Conservation (phyloP, 371 early-diverging fungal genomes). For the Choanephora cucurbitarum region DNA sequence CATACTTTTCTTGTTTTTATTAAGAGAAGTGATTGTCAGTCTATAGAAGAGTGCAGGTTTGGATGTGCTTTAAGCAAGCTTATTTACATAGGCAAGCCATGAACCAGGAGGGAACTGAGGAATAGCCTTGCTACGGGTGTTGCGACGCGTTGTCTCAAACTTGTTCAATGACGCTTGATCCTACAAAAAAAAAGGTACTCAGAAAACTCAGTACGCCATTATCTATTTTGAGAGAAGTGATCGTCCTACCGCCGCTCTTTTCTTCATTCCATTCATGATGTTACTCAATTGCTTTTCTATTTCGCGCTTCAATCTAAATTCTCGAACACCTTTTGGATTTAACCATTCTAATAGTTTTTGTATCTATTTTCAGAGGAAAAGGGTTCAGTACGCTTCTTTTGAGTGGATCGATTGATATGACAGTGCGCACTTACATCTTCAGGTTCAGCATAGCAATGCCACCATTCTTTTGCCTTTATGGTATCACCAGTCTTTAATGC, state of each 20-base stretch:
- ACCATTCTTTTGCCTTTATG: slow-evolving; percentile 34
- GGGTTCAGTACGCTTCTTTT: background rate
- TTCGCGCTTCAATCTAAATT: slow-evolving; percentile 41
- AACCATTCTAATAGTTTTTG: slow-evolving; percentile 73
- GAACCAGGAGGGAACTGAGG: slow-evolving; percentile 35
- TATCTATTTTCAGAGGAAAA: slow-evolving; percentile 36
- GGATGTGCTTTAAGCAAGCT: slow-evolving; percentile 34
- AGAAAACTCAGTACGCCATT: no score
- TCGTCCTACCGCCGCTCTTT: slow-evolving; percentile 31
- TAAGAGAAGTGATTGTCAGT: no score
- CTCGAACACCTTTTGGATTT: slow-evolving; percentile 57
- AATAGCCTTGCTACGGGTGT: slow-evolving; percentile 48
- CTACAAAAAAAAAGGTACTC: slow-evolving; percentile 12
- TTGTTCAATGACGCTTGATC: slow-evolving; percentile 37
- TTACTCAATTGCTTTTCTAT: slow-evolving; percentile 37
- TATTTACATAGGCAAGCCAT: slow-evolving; percentile 47
- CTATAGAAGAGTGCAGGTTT: no score
- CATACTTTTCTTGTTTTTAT: no score
- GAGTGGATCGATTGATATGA: background rate
- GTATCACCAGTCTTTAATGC: slow-evolving; percentile 11
- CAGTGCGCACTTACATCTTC: slow-evolving; percentile 46
- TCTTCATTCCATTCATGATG: slow-evolving; percentile 45
- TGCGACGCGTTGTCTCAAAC: slow-evolving; percentile 46
- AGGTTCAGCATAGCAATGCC: slow-evolving; percentile 67
- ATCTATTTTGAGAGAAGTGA: background rate